These are phyloP conservation scores for Podaxis sp. DNA, from an alignment of 768 basidiomycete genomes.

Conservation along the genomic window DNA sequence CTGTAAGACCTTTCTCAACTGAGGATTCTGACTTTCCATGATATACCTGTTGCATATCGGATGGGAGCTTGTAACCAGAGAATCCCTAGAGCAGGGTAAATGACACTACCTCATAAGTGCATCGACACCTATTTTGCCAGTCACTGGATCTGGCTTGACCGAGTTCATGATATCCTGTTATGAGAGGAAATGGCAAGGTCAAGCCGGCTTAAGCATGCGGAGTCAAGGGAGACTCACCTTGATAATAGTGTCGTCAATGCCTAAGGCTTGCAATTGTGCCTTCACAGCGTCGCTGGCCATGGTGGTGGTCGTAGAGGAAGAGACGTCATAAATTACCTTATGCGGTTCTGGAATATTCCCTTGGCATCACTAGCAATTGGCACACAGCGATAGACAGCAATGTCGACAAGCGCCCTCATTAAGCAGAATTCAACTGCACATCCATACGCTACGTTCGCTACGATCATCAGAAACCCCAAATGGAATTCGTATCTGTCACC, in stretches of 20 bases:
- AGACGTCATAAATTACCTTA: background rate
- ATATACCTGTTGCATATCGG: slow-evolving; percentile 6
- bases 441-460: no score
- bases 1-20: slow-evolving; percentile 7
- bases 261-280: background rate
- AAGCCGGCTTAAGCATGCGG: background rate
- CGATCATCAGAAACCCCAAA: no score
- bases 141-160: slow-evolving; percentile 16
- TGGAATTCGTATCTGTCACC: no score
- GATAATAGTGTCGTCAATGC: slow-evolving; percentile 4
- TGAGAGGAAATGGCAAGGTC: background rate
- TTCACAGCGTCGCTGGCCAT: background rate
- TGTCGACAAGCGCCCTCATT: no score
- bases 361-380: no score
- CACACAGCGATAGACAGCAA: no score
- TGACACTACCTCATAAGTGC: slow-evolving; percentile 13
- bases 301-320: background rate
- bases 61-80: background rate
- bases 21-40: slow-evolving; percentile 16
- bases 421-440: no score
- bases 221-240: background rate
- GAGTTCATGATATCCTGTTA: slow-evolving; percentile 13
- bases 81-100: background rate
- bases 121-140: slow-evolving; percentile 14
- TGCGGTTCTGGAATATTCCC: background rate